Evolutionary conservation across 228 moss, liverwort and hornwort genomes (phyloP).

Genomic region (Sphagnum fallax): DNA sequence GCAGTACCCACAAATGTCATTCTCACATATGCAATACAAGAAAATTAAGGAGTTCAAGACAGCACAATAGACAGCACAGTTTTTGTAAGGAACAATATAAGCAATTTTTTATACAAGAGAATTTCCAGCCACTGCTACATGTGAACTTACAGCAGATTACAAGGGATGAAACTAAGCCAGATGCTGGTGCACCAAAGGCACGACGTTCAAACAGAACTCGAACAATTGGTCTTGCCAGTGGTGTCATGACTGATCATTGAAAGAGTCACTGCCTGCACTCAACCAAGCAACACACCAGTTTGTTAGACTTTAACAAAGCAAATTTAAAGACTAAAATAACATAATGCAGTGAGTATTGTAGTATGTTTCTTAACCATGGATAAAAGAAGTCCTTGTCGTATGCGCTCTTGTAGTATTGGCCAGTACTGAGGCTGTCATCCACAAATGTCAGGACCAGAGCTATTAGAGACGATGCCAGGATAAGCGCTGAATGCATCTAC

Average conservation of each 20-base stretch:
- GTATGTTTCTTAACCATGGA: conserved; percentile 22
- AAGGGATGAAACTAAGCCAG: conserved; percentile 77
- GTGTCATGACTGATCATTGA: conserved; percentile 71
- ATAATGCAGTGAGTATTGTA: not conserved
- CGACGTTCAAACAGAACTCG: conserved; percentile 69
- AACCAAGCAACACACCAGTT: too few relatives aligned
- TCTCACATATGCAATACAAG: too few relatives aligned
- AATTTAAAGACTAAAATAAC: not conserved
- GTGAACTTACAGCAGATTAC: conserved; percentile 59
- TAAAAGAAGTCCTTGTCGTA: conserved; percentile 76
- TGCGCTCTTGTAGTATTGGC: conserved; percentile 50
- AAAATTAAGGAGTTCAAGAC: too few relatives aligned
- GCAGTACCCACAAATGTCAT: not conserved
- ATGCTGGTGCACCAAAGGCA: conserved; percentile 68
- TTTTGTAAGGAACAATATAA: not conserved
- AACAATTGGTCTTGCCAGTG: conserved; percentile 75
- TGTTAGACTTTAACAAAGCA: not conserved
- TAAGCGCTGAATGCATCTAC: too few relatives aligned
- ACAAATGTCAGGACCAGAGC: not conserved
- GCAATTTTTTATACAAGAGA: not conserved
- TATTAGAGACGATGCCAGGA: too few relatives aligned
- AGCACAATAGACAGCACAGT: too few relatives aligned
- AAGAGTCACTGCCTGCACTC: conserved; percentile 44
- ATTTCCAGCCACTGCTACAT: not conserved
- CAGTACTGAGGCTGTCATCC: conserved; percentile 13